Base-by-base conservation (phyloP, 108 stramenopile genomes). In the Cylindrotheca closterium region DNA sequence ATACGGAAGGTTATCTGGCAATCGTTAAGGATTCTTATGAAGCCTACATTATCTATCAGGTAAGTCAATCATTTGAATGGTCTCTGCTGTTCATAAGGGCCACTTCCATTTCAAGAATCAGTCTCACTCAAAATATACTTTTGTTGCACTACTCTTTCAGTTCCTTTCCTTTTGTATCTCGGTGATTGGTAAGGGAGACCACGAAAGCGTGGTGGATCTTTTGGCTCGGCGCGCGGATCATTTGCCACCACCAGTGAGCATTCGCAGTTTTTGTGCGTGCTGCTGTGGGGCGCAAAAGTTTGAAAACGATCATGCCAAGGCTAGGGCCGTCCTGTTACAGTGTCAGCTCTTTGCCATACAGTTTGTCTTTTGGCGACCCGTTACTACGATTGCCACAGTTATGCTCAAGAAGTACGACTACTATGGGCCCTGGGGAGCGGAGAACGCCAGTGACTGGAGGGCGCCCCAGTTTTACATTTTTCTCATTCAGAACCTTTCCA, bases 341-440 rank as follows among this genome's bases (percentile, higher is more conserved):
- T 96, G 96, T 55, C 96, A 93, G 65, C 31, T 75, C 5, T 88
- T 88, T 71, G 88, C 90, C n/a, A 83, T 94, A 88, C 96, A 96
- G 61, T 96, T 96, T 65, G 90, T 94, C 18, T 88, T 96, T 51
- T 80, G 89, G 22, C 58, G 88, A 24, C 93, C 93, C 21, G 47
- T 91, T 19, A 79, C 86, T 17, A 84, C 96, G 2, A 78, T 86
- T 34, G 86, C 71, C 7, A 63, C 66, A 27, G 88, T 94, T 42
- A 57, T 80, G 8, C 63, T 89, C 55, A 78, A 85, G 27, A 81
- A 88, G 59, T 60, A 88, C 18, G 34, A 85, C 37, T 89, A 88
- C 60, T 84, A 84, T 67, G 88, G 91, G 25, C 82, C 80, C 3
- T 73, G 37, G 55, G 54, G 37, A 26, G 78, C 78, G 1, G 70